phyloP scores from a whole-genome alignment of 441 rosid genomes.

The Breynia disticha region DNA sequence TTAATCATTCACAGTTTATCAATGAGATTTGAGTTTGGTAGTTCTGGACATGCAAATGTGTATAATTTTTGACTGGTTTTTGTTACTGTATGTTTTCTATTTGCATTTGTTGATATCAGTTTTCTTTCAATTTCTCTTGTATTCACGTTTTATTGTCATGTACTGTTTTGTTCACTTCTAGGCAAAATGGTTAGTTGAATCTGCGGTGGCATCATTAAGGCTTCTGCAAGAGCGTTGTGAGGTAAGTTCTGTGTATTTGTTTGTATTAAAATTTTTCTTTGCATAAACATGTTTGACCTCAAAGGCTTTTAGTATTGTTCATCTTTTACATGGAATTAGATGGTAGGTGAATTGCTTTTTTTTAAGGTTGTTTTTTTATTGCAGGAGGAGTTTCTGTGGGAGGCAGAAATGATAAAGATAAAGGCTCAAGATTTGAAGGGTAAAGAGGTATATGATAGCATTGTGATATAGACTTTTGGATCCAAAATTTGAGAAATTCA shows the following conservation, averaged over 20 bases:
- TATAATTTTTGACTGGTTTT: too few species aligned
- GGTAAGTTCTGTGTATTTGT: slow-evolving; percentile 31
- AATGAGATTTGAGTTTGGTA: too few species aligned
- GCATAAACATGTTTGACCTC: neutral
- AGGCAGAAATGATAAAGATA: slow-evolving; percentile 97
- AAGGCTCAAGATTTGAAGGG: slow-evolving; percentile 98
- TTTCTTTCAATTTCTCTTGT: slow-evolving; percentile 6
- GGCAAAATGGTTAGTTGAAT: slow-evolving; percentile 98
- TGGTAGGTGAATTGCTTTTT: slow-evolving; percentile 6
- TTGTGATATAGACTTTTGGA: too few species aligned
- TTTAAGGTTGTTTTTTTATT: slow-evolving; percentile 14
- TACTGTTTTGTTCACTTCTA: slow-evolving; percentile 21
- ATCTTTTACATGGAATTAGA: slow-evolving; percentile 1
- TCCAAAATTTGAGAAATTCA: too few species aligned
- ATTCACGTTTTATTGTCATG: neutral
- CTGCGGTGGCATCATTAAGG: slow-evolving; percentile 74
- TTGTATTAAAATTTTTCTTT: neutral
- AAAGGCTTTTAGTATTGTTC: neutral
- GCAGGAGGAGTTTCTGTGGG: slow-evolving; percentile 98
- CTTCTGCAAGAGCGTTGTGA: slow-evolving; percentile 97
- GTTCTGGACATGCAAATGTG: too few species aligned
- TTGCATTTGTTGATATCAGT: neutral
- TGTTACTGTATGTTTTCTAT: neutral
- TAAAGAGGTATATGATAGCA: slow-evolving; percentile 66
- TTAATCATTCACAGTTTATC: too few species aligned